Evolutionary conservation across 352 stramenopile genomes (phyloP).

Genomic region (Blastocystis sp.): DNA sequence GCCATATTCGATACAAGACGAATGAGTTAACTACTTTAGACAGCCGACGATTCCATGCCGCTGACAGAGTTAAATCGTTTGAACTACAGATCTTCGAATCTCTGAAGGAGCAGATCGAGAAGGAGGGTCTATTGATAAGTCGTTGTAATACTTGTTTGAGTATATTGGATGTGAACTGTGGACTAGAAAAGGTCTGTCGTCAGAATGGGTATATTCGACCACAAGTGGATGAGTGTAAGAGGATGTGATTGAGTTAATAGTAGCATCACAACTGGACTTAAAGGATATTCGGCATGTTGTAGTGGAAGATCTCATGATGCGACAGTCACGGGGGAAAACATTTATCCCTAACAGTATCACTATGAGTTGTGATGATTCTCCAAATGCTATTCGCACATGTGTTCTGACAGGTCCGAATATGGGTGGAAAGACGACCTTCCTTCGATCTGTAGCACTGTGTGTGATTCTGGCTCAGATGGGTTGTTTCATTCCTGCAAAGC

Average conservation of each 20-base stretch:
- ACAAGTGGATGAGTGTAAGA: not conserved
- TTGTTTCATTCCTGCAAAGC: constrained; percentile 29
- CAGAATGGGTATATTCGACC: constrained; percentile 7
- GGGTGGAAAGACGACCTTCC: constrained; percentile 57
- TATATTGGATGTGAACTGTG: constrained; percentile 36
- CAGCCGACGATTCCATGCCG: not conserved
- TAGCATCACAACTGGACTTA: not conserved
- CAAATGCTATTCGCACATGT: not conserved
- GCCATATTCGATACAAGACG: constrained; percentile 61
- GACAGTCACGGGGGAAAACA: constrained; percentile 17
- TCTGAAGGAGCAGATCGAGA: not conserved
- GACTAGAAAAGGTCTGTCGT: not conserved
- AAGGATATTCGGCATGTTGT: constrained; percentile 30
- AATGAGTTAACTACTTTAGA: constrained; percentile 24
- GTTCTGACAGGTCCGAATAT: constrained; percentile 63
- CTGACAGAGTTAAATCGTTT: not conserved
- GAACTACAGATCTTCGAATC: not conserved
- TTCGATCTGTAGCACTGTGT: constrained; percentile 39
- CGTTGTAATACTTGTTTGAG: constrained; percentile 4
- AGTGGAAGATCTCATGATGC: constrained; percentile 47
- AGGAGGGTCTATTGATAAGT: not conserved
- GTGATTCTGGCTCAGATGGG: constrained; percentile 63
- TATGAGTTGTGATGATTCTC: not conserved
- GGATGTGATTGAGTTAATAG: not conserved
- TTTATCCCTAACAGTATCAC: constrained; percentile 37